Base-by-base conservation (phyloP, 441 rosid genomes). In the Syzygium syzygioides region DNA sequence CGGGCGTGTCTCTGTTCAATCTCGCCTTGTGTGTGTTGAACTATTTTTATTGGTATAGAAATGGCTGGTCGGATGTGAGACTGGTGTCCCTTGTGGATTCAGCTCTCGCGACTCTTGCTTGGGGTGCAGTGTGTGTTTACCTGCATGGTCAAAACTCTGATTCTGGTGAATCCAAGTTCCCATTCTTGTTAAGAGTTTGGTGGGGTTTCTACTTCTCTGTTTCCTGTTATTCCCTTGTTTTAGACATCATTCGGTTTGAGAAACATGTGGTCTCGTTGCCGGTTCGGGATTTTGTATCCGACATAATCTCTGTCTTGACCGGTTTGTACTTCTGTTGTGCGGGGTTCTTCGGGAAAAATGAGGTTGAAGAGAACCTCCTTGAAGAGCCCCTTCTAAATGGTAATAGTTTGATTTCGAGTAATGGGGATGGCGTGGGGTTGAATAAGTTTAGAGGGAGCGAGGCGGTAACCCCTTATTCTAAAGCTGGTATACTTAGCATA, bases 111-210 rank as follows among this genome's bases (percentile, higher is more conserved):
- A 90, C 95, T n/a, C 89, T 95, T 86, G 92, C 95, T 89, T 97
- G 98, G 99, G 95, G 93, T 87, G 88, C 92, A 18, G 87, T 95
- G 76, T 91, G 93, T 88, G 89, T 95, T 79, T 93, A 87, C 89
- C 86, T 95, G 90, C 91, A 92, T 56, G 68, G 86, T 88, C 91
- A 91, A 19, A 87, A 89, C 89, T 89, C 86, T 45, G 85, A 85
- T 88, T 91, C 93, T 30, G 87, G 86, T n/a, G 90, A 88, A 55
- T 89, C 62, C n/a, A 94, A 90, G 91, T 91, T 95, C 90, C 97
- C 95, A 2, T 55, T 93, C 80, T 86, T 88, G 53, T 94, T 97
- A 92, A 95, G 96, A 91, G 89, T 94, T 90, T 97, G 99, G 99
- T 96, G 96, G 98, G 94, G 93, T 28, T 91, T 94, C 50, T 96